Evolutionary conservation across 257 asterid species (phyloP), one percentile per base, ranked within the genome.

Genomic region (Pogostemon cablin): DNA sequence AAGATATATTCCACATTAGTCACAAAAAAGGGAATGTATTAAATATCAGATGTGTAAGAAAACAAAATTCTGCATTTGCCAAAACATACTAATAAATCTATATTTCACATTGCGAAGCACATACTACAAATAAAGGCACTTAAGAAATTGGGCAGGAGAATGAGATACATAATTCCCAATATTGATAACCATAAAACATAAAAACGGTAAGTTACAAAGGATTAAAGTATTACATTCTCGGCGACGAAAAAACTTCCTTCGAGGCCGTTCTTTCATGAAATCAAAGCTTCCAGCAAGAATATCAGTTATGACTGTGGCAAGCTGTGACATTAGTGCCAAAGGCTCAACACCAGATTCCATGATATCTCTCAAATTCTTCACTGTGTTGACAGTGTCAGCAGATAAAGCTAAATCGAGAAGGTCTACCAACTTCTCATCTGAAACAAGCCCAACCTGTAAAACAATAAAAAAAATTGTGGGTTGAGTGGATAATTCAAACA

Each of bases 321-420:
- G 98, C 82, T 91, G 99, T 3, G 99, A 95, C 97, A 95, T 89
- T 76, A 95, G 83, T 55, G 98, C 91, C 82, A 95, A 80, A 49
- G 99, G 99, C 77, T 95, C 99, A 9, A 91, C 88, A 20, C 99
- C 99, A 74, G 96, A 87, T 84, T 91, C 98, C 92, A 87, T 86
- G 60, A 91, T 89, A 80, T 86, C 95, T 63, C 99, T 86, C 77
- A 95, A 85, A 81, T 88, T 88, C 85, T 89, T 91, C 82, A 95
- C 99, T 3, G 98, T 91, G 78, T 89, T 91, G 40, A 88, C 97
- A 9, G 98, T 89, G 84, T 95, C 97, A 9, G 99, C 98, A 75
- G 96, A 89, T 83, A 95, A 84, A 11, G 98, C 98, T 73, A 89
- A 86, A 80, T 95, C 98, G 53, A 95, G 99, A 53, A 95, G 86